Evolutionary conservation across 306 rosid species (phyloP).

Genomic region (Cyclanthera cordifolia): DNA sequence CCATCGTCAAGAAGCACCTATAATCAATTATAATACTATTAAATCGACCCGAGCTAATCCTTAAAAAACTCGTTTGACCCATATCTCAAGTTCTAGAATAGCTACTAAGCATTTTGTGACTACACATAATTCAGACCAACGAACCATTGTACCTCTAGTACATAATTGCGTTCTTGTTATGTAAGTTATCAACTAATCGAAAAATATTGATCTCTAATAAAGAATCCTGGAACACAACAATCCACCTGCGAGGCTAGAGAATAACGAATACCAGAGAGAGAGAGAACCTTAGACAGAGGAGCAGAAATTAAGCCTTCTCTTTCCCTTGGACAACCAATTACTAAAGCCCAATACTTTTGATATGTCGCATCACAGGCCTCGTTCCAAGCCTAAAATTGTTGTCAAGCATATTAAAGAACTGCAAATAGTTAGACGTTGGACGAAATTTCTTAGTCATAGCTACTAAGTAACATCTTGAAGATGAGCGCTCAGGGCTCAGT

Average conservation of each 20-base stretch:
- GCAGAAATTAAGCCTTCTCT: constrained; percentile 73
- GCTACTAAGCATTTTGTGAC: neutral
- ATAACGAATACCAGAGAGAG: neutral
- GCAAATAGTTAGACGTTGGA: neutral
- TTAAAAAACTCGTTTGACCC: neutral
- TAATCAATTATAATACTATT: constrained; percentile 9
- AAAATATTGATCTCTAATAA: neutral
- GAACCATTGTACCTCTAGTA: neutral
- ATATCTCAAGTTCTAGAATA: neutral
- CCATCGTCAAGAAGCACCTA: constrained; percentile 89
- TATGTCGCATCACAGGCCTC: constrained; percentile 60
- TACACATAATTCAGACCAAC: neutral
- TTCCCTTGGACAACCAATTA: constrained; percentile 75
- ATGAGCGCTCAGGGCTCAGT: too few species aligned
- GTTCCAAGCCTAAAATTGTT: constrained; percentile 54
- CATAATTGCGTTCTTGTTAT: neutral
- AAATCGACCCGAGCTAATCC: constrained; percentile 7
- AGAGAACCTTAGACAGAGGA: constrained; percentile 77
- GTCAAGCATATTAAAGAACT: neutral
- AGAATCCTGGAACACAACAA: neutral
- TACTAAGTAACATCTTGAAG: neutral
- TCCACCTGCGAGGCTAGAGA: neutral
- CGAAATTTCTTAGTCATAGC: neutral
- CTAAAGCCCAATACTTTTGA: constrained; percentile 87
- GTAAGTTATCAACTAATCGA: neutral